A percentile compares a stretch with the other conserved stretches of the same genome.
Conservation (phyloP, 345 rosid genomes). For the Noccaea bulbosa region DNA sequence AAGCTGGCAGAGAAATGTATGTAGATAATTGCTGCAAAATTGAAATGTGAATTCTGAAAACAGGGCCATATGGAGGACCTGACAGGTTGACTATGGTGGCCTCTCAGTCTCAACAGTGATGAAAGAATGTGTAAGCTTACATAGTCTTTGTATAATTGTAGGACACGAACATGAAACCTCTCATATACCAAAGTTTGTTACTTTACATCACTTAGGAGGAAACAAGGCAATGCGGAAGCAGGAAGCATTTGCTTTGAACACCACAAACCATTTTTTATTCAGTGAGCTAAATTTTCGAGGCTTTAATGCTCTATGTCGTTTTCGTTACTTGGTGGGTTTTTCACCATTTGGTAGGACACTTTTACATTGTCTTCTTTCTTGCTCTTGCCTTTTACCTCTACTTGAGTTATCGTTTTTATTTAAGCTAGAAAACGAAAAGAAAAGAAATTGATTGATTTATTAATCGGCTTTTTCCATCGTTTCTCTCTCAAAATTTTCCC, state of each 20-base stretch:
- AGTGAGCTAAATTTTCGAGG: too few species aligned
- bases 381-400: neutral
- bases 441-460: too few species aligned
- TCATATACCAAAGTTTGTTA: conserved; percentile 9
- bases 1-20: neutral
- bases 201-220: conserved; percentile 7
- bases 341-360: neutral
- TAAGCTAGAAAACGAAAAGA: neutral
- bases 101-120: neutral
- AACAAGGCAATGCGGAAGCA: neutral
- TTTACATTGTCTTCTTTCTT: neutral
- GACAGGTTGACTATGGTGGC: conserved; percentile 51
- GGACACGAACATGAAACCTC: conserved; percentile 32
- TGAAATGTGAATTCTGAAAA: conserved; percentile 30
- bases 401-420: neutral
- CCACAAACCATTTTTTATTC: neutral
- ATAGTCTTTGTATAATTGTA: conserved; percentile 29
- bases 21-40: neutral
- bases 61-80: conserved; percentile 98
- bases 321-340: too few species aligned
- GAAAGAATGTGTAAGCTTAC: conserved; percentile 18
- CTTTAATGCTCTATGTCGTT: too few species aligned
- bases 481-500: conserved; percentile 18
- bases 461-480: neutral
- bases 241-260: neutral